Conservation (phyloP, 176 grass and related monocot species). For the Ensete glaucum region DNA sequence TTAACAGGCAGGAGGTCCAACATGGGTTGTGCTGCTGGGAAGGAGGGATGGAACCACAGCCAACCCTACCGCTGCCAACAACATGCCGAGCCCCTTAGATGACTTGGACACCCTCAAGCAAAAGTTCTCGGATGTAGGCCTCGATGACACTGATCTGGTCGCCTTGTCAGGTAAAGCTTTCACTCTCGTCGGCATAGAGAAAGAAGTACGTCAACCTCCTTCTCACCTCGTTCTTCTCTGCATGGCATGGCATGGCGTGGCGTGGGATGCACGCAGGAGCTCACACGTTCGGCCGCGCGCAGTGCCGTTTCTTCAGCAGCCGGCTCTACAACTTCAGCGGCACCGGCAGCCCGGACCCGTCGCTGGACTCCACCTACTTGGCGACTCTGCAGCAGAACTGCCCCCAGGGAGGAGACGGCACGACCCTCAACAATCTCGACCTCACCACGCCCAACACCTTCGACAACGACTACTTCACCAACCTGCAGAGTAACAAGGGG, state of each 20-base stretch:
- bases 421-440: neutral
- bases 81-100: neutral
- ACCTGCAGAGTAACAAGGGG: neutral
- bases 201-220: no score
- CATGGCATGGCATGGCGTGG: no score
- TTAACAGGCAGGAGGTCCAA: neutral
- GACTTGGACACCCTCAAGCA: neutral
- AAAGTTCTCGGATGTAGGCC: neutral
- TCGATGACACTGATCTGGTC: neutral
- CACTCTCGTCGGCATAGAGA: no score
- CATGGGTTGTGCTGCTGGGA: neutral
- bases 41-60: slow-evolving; percentile 9
- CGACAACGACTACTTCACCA: slow-evolving; percentile 7
- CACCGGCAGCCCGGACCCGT: neutral
- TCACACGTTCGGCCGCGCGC: slow-evolving; percentile 1
- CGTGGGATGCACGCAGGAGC: neutral
- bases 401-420: neutral
- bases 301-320: neutral
- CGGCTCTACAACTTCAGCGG: slow-evolving; percentile 6
- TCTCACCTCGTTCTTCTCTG: no score
- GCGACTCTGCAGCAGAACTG: neutral
- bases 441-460: neutral
- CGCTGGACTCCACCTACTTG: neutral
- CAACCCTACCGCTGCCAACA: neutral
- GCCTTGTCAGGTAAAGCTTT: neutral